Evolutionary conservation across 768 basidiomycete species (phyloP).

Genomic region (Mycena maculata): DNA sequence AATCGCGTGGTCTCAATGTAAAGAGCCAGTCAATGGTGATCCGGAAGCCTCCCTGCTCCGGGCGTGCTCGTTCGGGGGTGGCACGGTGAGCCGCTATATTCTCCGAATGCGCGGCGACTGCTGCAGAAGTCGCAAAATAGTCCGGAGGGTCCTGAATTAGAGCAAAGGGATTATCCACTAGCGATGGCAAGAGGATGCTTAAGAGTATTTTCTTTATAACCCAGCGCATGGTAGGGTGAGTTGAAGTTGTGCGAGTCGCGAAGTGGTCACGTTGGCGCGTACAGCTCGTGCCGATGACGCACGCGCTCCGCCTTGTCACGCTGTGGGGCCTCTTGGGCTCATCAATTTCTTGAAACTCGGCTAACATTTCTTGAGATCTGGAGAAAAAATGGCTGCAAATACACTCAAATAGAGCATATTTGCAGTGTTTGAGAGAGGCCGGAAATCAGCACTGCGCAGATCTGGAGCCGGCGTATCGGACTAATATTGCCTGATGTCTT

Average conservation of each 20-base stretch:
- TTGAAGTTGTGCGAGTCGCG: neutral
- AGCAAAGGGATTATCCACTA: neutral
- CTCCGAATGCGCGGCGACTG: neutral
- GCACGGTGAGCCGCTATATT: neutral
- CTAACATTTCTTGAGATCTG: neutral
- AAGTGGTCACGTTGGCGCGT: constrained; percentile 3
- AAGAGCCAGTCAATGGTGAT: neutral
- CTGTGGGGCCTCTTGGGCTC: too few species aligned
- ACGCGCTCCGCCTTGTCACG: neutral
- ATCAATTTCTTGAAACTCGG: too few species aligned
- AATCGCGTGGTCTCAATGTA: neutral
- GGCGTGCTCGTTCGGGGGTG: neutral
- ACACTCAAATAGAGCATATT: neutral
- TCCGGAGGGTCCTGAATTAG: neutral
- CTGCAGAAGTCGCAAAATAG: neutral
- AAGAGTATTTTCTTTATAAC: too few species aligned
- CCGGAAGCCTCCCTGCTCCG: neutral
- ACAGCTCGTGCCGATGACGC: too few species aligned
- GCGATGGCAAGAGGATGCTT: too few species aligned
- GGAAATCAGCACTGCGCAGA: too few species aligned
- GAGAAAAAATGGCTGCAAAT: neutral
- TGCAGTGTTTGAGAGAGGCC: too few species aligned
- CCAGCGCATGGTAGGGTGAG: too few species aligned
- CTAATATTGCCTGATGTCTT: too few species aligned
- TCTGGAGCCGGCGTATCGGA: too few species aligned